Conservation (phyloP, 108 stramenopile genomes). For the Cyclotella choctawhatcheeana region DNA sequence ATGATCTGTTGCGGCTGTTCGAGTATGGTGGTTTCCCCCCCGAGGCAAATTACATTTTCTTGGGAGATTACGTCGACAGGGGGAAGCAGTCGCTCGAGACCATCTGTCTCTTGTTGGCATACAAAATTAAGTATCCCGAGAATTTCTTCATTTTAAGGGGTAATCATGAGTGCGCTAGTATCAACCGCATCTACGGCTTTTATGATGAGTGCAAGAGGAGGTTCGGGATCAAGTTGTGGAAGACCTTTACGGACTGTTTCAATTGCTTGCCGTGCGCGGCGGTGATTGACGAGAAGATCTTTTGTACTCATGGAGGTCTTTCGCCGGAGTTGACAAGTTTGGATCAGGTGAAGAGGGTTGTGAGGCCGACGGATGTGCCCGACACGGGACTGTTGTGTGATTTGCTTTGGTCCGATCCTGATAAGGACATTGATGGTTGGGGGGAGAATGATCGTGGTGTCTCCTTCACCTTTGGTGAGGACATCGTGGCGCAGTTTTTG, state of each 20-base stretch:
- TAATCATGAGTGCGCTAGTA: constrained; percentile 99
- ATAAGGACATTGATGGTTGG: constrained; percentile 99
- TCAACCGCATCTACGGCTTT: constrained; percentile 99
- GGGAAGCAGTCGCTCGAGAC: constrained; percentile 98
- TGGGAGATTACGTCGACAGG: constrained; percentile 99
- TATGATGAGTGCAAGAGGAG: constrained; percentile 99
- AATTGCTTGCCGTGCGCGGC: constrained; percentile 99
- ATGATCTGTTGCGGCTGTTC: constrained; percentile 96
- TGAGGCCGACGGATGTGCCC: constrained; percentile 98
- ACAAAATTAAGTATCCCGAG: constrained; percentile 99
- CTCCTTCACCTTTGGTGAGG: constrained; percentile 99
- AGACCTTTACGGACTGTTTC: constrained; percentile 99
- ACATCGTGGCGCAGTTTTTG: constrained; percentile 98
- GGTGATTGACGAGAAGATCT: constrained; percentile 99
- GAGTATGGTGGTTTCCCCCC: constrained; percentile 99
- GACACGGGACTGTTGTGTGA: constrained; percentile 99
- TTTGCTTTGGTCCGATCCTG: constrained; percentile 99
- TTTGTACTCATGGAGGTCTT: constrained; percentile 99
- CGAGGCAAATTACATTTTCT: constrained; percentile 96
- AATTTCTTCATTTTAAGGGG: constrained; percentile 99
- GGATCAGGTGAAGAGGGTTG: constrained; percentile 97
- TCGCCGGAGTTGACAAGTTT: constrained; percentile 96
- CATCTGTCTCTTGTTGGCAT: constrained; percentile 96
- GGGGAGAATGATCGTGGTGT: constrained; percentile 99
- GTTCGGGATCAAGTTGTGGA: constrained; percentile 99